Evolutionary conservation across 2,329 filamentous ascomycete species (phyloP).

Genomic region (Cladosporium sp.): DNA sequence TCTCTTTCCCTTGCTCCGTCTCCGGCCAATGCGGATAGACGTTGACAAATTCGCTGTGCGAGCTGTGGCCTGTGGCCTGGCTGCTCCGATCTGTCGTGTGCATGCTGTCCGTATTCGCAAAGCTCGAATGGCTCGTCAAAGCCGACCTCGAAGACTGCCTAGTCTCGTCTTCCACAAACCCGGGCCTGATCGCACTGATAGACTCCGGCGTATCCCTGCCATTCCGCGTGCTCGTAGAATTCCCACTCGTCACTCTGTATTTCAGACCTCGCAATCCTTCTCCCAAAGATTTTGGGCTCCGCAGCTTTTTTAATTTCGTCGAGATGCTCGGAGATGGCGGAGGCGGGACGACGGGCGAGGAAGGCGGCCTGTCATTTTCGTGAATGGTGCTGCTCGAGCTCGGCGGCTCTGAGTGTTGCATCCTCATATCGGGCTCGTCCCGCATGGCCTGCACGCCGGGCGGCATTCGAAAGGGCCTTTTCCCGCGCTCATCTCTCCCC

Average conservation of each 20-base stretch:
- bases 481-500: conserved; percentile 22
- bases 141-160: conserved; percentile 58
- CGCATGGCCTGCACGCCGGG: conserved; percentile 23
- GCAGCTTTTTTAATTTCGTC: conserved; percentile 17
- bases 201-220: conserved; percentile 14
- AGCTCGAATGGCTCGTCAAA: conserved; percentile 56
- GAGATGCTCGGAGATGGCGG: conserved; percentile 14
- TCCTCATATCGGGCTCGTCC: conserved; percentile 12
- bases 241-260: conserved; percentile 18
- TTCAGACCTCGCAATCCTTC: conserved; percentile 25
- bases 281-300: conserved; percentile 18
- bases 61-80: conserved; percentile 73
- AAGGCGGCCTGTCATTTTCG: conserved; percentile 17
- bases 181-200: conserved; percentile 16
- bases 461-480: conserved; percentile 25
- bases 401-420: conserved; percentile 17
- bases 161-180: conserved; percentile 18
- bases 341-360: conserved; percentile 23
- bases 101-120: conserved; percentile 47
- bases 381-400: conserved; percentile 10
- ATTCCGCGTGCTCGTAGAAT: conserved; percentile 12
- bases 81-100: conserved; percentile 79
- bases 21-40: conserved; percentile 32
- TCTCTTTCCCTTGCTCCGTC: conserved; percentile 20
- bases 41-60: conserved; percentile 65